Percentiles rank a stretch among this genome's conserved stretches.
Conservation (phyloP, 345 rosid genomes). For the Rhodamnia rubescens region DNA sequence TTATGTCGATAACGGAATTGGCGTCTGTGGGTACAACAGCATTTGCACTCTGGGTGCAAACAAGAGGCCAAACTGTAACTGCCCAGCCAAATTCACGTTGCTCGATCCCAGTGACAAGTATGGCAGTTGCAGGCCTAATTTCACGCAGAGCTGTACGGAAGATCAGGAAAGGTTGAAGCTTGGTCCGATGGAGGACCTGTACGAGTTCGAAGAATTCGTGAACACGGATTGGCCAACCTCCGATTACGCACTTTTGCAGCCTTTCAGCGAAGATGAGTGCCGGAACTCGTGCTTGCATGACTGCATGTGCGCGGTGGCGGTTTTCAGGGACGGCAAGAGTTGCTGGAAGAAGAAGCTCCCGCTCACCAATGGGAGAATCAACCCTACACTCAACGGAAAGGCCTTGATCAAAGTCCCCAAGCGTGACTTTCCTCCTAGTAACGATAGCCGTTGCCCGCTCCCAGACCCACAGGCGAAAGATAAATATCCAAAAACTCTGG, state of each 20-base stretch:
- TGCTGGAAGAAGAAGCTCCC: conserved; percentile 32
- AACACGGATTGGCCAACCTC: conserved; percentile 19
- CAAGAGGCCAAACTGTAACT: conserved; percentile 12
- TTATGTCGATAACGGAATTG: background rate
- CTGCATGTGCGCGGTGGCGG: conserved; percentile 26
- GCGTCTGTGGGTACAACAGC: conserved; percentile 27
- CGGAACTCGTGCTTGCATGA: conserved; percentile 15
- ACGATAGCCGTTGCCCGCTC: background rate
- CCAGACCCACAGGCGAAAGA: background rate
- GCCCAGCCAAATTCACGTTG: conserved; percentile 15
- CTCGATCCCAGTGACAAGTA: conserved; percentile 13
- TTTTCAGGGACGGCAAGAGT: background rate
- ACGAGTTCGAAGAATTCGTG: background rate
- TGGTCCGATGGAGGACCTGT: conserved; percentile 2
- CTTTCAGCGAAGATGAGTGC: conserved; percentile 6
- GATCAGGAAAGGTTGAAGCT: background rate
- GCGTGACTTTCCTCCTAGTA: background rate
- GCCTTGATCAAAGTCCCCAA: conserved; percentile 13
- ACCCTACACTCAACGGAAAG: background rate
- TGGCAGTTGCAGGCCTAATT: conserved; percentile 21
- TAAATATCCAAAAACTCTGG: background rate
- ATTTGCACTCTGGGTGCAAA: conserved; percentile 5
- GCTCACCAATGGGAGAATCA: conserved; percentile 16
- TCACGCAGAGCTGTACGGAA: conserved; percentile 4
- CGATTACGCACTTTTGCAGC: conserved; percentile 6